Conservation (phyloP, 2,329 filamentous ascomycete species). For the Tympanopsis confertula region DNA sequence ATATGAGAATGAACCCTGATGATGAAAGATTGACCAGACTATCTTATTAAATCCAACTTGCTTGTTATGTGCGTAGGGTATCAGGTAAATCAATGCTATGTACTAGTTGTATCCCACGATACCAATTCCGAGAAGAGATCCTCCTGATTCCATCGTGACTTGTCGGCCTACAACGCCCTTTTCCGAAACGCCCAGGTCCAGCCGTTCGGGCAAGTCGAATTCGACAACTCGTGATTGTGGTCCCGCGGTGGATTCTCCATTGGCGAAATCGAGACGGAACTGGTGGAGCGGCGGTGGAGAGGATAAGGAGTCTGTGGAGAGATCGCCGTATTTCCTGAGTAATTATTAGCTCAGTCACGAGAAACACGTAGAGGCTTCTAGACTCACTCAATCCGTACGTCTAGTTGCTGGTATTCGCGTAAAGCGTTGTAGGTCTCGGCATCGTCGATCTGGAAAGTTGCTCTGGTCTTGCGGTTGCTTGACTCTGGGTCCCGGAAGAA, state of each 20-base stretch:
- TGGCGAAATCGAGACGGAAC: neutral
- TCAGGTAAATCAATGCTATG: no score
- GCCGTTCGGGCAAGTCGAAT: neutral
- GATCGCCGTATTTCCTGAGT: constrained; percentile 1
- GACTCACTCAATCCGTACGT: neutral
- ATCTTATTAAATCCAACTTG: no score
- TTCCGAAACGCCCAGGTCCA: constrained; percentile 1
- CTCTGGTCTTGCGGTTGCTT: neutral
- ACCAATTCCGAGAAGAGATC: neutral
- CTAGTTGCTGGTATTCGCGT: neutral
- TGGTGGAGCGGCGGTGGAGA: neutral
- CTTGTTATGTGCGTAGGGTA: no score
- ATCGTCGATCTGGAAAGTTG: neutral
- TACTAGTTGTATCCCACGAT: neutral
- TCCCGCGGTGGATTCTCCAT: no score
- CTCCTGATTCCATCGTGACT: neutral
- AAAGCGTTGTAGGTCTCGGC: neutral
- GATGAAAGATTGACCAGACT: no score
- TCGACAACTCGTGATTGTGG: no score
- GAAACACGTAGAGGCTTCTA: neutral
- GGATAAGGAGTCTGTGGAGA: no score
- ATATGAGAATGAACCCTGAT: no score
- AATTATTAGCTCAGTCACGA: neutral
- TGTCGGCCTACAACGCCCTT: neutral
- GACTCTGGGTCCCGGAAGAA: neutral